Evolutionary conservation across 768 basidiomycete genomes (phyloP), one percentile per base, ranked within the genome.

Genomic region (Dioszegia aurantiaca): DNA sequence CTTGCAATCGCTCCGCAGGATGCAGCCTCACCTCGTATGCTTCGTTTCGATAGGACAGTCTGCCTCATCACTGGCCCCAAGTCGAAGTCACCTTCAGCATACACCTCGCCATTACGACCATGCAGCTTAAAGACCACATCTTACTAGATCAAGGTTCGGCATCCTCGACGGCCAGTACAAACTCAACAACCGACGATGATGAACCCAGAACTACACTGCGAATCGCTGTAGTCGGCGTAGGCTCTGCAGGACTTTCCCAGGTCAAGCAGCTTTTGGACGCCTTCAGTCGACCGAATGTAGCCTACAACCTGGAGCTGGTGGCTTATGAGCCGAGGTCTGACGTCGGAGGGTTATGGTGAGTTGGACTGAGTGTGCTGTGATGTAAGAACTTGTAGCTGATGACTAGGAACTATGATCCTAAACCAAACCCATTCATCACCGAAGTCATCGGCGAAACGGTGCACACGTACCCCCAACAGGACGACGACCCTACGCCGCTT

Each of bases 301-400:
- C 17, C 0, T 11, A 19, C 8, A 27, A 49, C 30, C 51, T 71
- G 19, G 69, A 75, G 33, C 56, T 71, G 10, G 67, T 68, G 6
- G 62, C 61, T 2, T 76, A 47, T 54, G 74, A 76, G 47, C 46
- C 54, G 24, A 59, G 61, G 21, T 39, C 56, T 21, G 62, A 70
- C 37, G 65, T 73, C 4, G 74, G 74, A 0, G 74, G 74, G 12
- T 59, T 66, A 41, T 76, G 74, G 74, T 73, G 39, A 58, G 74
- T 65, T 17, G 19, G 3, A 3, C 14, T 2, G 0, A n/a, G 1
- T 0, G 0, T 4, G 27, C 45, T 14, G 19, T n/a, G n/a, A n/a
- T n/a, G n/a, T n/a, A n/a, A n/a, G n/a, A n/a, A n/a, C n/a, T n/a
- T n/a, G n/a, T n/a, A 26, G 19, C 8, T 48, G 42, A 37, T 42